Conservation (phyloP, 2,329 filamentous ascomycete genomes). For the Penicillium sp. region DNA sequence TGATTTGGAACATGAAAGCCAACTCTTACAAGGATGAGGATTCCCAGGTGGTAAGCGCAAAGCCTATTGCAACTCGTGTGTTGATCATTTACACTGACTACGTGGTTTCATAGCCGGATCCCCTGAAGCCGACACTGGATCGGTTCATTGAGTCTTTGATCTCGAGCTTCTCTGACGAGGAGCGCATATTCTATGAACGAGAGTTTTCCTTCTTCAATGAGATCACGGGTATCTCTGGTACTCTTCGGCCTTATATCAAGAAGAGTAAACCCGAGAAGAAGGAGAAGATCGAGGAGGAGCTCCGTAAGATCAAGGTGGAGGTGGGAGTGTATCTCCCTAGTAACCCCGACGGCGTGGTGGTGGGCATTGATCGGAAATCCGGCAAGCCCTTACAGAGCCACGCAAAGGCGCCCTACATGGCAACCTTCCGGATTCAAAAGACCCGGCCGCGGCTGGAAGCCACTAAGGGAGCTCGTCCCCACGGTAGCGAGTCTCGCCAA, state of each 20-base stretch:
- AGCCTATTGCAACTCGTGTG: background rate
- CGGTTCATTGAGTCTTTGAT: constrained; percentile 84
- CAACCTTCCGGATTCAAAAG: constrained; percentile 95
- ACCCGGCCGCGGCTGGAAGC: constrained; percentile 46
- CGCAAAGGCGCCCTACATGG: constrained; percentile 98
- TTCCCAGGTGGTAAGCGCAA: constrained; percentile 66
- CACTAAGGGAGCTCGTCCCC: constrained; percentile 28
- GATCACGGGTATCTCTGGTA: constrained; percentile 92
- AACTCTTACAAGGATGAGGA: constrained; percentile 98
- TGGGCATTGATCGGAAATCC: constrained; percentile 96
- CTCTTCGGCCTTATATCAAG: constrained; percentile 91
- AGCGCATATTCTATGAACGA: constrained; percentile 84
- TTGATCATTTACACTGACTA: background rate
- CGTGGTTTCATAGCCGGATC: constrained; percentile 63
- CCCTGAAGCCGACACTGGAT: constrained; percentile 90
- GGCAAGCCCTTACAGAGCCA: constrained; percentile 97
- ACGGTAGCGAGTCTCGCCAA: constrained; percentile 29
- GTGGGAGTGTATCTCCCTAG: constrained; percentile 95
- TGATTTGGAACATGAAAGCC: constrained; percentile 99
- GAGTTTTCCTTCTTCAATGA: constrained; percentile 99
- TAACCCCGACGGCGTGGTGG: constrained; percentile 94
- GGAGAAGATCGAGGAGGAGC: constrained; percentile 96
- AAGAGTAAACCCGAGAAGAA: constrained; percentile 94
- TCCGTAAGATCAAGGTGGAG: constrained; percentile 95
- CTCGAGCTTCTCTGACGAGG: constrained; percentile 72